These are phyloP conservation scores for Lipomyces chichibuensis DNA, from an alignment of 805 yeast species.

Conservation along the genomic window DNA sequence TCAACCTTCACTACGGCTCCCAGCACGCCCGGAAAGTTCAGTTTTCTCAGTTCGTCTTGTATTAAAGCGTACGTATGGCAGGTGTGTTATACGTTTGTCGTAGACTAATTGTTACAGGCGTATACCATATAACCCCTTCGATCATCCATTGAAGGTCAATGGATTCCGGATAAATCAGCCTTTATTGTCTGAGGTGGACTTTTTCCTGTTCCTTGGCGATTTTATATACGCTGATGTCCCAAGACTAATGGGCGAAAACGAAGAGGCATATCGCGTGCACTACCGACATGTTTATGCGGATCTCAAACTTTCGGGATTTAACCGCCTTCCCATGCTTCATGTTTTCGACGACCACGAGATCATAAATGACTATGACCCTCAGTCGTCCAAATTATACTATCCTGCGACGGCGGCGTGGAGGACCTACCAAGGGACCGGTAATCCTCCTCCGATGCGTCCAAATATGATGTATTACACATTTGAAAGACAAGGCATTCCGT, in stretches of 20 bases:
- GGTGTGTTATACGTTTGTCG: neutral
- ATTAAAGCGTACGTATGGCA: slow-evolving; percentile 33
- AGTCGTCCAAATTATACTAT: slow-evolving; percentile 10
- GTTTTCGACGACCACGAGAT: slow-evolving; percentile 40
- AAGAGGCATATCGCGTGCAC: slow-evolving; percentile 30
- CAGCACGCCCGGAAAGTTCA: slow-evolving; percentile 22
- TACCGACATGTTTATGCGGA: slow-evolving; percentile 36
- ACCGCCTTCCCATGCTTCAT: slow-evolving; percentile 33
- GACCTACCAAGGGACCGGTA: slow-evolving; percentile 35
- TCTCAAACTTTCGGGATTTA: slow-evolving; percentile 14
- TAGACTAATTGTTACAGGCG: slow-evolving; percentile 13
- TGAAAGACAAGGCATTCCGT: slow-evolving; percentile 36
- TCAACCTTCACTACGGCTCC: slow-evolving; percentile 35
- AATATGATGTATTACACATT: slow-evolving; percentile 33
- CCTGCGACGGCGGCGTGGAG: slow-evolving; percentile 35
- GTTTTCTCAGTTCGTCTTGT: slow-evolving; percentile 37
- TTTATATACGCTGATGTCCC: slow-evolving; percentile 39
- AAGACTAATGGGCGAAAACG: slow-evolving; percentile 26
- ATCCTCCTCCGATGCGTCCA: slow-evolving; percentile 31
- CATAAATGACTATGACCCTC: slow-evolving; percentile 35
- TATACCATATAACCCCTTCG: slow-evolving; percentile 34
- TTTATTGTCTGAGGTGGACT: slow-evolving; percentile 21
- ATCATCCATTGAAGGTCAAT: slow-evolving; percentile 30
- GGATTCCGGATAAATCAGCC: slow-evolving; percentile 27
- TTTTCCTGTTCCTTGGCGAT: slow-evolving; percentile 37